Evolutionary conservation across 768 basidiomycete species (phyloP), one percentile per base, ranked within the genome.

Genomic region (Mycena indigotica): DNA sequence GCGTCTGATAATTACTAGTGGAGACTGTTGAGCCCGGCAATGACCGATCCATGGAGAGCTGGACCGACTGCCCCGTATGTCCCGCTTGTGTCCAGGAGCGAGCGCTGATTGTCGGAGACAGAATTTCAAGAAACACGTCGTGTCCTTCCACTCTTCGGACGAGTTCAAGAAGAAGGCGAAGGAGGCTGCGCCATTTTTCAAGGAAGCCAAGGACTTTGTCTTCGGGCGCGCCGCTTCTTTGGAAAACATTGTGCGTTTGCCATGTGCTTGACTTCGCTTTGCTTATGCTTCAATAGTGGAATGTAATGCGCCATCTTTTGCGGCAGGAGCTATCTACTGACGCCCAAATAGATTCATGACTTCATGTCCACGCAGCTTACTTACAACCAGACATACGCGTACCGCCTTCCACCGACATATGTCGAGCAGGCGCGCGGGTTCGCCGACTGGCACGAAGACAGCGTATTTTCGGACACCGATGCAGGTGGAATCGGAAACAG

Each of bases 11-110:
- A 66, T 52, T 50, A 45, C 41, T n/a, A 85, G 89, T 92, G 28
- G 88, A 93, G 76, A 91, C 91, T n/a, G 87, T 94, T 49, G 90
- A 92, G 70, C 88, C 91, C 26, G 81, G 80, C 52, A 90, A 92
- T 62, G 89, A 92, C 69, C 85, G 89, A 66, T 89, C 89, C 23
- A 77, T 94, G 59, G 91, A 95, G 74, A 87, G 87, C 63, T 94
- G 89, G 89, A 85, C 83, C 5, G 71, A 76, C 60, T 87, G 85
- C 66, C 80, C 81, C 1, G 82, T 84, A 69, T 24, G 75, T 66
- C n/a, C n/a, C n/a, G n/a, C n/a, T n/a, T n/a, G n/a, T n/a, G n/a
- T n/a, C n/a, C n/a, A n/a, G n/a, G n/a, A n/a, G n/a, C n/a, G n/a
- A n/a, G n/a, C n/a, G n/a, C n/a, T n/a, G n/a, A n/a, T n/a, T n/a